These are phyloP conservation scores for Pueraria montana DNA, from an alignment of 306 rosid genomes.

Conservation along the genomic window DNA sequence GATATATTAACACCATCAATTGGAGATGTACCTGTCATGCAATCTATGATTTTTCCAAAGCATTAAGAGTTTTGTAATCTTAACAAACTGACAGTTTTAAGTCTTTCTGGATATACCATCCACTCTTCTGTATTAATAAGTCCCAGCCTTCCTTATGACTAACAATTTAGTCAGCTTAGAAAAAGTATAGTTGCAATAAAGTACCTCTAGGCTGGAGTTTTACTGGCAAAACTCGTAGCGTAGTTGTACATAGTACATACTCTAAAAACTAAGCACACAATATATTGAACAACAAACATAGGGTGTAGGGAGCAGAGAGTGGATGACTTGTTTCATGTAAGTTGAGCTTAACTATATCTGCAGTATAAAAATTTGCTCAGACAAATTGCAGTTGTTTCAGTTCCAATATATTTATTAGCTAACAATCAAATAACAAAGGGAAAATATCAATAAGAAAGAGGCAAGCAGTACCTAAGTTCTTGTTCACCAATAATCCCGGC, in stretches of 20 bases:
- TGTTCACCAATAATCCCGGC: conserved; percentile 65
- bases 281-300: background rate
- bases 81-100: background rate
- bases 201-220: background rate
- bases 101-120: background rate
- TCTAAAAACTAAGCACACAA: background rate
- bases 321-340: conserved; percentile 2
- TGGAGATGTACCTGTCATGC: background rate
- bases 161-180: background rate
- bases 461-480: conserved; percentile 44
- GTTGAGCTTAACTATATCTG: background rate
- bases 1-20: background rate
- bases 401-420: conserved; percentile 15
- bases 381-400: background rate
- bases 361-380: conserved; percentile 5
- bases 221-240: background rate
- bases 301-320: background rate
- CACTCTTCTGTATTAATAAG: background rate
- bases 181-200: background rate
- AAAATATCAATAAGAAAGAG: background rate
- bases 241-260: background rate
- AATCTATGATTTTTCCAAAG: background rate
- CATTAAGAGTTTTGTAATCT: background rate
- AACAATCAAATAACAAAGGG: conserved; percentile 26
- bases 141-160: background rate